Conservation (phyloP, 306 rosid species). For the Acacia acuminata region DNA sequence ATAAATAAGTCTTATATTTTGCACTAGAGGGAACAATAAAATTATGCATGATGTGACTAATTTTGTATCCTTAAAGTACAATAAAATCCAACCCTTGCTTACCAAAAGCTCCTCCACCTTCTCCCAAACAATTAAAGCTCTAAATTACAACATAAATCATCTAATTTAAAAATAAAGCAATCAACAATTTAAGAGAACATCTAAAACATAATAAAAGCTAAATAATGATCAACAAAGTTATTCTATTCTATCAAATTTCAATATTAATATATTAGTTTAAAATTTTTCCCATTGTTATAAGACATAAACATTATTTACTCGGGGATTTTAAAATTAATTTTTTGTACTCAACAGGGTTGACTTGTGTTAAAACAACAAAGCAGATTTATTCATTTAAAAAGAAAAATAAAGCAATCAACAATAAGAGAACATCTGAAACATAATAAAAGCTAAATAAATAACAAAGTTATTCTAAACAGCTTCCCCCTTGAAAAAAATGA, state of each 20-base stretch:
- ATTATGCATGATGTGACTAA: not conserved
- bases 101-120: not conserved
- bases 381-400: conserved; percentile 16
- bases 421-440: too few species aligned
- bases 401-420: too few species aligned
- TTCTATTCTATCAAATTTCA: not conserved
- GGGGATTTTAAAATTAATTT: too few species aligned
- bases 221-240: not conserved
- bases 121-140: too few species aligned
- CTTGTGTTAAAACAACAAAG: conserved; percentile 16
- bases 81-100: not conserved
- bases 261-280: too few species aligned
- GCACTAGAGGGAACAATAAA: not conserved
- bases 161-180: not conserved
- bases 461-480: too few species aligned
- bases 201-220: not conserved
- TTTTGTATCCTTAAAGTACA: not conserved
- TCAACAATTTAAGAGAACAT: not conserved
- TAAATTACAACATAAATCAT: too few species aligned
- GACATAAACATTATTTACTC: too few species aligned
- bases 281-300: too few species aligned
- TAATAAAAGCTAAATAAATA: too few species aligned
- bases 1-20: too few species aligned
- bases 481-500: too few species aligned
- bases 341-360: conserved; percentile 11